Evolutionary conservation across 2,329 filamentous ascomycete genomes (phyloP), one percentile per base, ranked within the genome.

Genomic region (Pestalotiopsis sp.): DNA sequence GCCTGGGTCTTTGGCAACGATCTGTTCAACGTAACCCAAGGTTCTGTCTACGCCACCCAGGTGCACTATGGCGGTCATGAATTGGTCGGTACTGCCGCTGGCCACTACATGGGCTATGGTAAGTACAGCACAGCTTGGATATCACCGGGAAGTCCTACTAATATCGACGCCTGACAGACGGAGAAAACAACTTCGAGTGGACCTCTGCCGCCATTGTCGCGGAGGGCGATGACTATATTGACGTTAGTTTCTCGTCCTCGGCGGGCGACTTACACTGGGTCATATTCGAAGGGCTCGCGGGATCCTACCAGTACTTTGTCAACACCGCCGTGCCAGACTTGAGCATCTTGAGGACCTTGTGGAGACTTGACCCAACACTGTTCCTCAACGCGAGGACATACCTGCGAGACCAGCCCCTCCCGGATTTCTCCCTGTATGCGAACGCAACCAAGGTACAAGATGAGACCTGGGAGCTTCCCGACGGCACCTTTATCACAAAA

Each of bases 251-350:
- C 73, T 80, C 77, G 2, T 81, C 84, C 0, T 73, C 69, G 0
- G 83, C 84, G 71, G 84, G 83, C 6, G 84, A 86, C 63, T 80
- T 86, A 66, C 85, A 87, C 69, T 87, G 84, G 84, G 82, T 87
- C 12, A 82, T 87, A 66, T 82, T 82, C 70, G 78, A 82, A 3
- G 80, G 80, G 17, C 80, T 86, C 2, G 76, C 82, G 1, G 85
- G 85, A 17, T 83, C 85, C 17, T 87, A 87, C 71, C 85, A 87
- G 67, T 87, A 87, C 75, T 85, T 87, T 63, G 82, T 86, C 69
- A 87, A 87, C 72, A 82, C 76, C 61, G 82, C 79, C 2, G 75
- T 87, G 2, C 84, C 85, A 0, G 79, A 78, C 0, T 77, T 87
- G 4, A 83, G 85, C 62, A 83, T 86, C 68, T 84, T 86, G 71